Evolutionary conservation across 108 stramenopile species (phyloP), one percentile per base, ranked within the genome.

Genomic region (Cylindrotheca fusiformis): DNA sequence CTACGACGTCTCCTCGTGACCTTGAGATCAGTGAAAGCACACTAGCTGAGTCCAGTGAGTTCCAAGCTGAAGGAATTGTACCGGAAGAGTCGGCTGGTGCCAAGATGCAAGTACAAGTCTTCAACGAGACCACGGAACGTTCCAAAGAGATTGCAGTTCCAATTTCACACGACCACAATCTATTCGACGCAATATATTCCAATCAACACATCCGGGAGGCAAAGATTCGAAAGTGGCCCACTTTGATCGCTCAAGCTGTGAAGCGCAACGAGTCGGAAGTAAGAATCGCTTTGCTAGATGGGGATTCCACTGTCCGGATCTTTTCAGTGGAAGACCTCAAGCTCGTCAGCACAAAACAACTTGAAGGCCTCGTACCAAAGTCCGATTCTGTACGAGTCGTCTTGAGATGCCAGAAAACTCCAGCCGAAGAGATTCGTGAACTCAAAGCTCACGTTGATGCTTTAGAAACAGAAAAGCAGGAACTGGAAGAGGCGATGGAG

Each of bases 271-370:
- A 6, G 6, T 41, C 36, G 14, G 36, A 41, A 14, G 14, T 41
- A 6, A 41, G 14, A 14, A 41, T 41, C 10, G 36, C 36, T 10
- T 14, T 41, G 6, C 36, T 41, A 14, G 10, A 41, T 14, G 36
- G 14, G 6, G 36, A 41, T 14, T 10, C 6, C 10, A 14, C 52
- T 45, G 18, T 48, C n/a, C 54, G 23, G 14, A 14, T 28, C 17
- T 52, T 32, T 58, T 12, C 27, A 26, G 26, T 47, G 24, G 53
- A 32, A 46, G 44, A 56, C 44, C 30, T 58, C n/a, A 54, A 48
- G 46, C 47, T 10, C 10, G 50, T 41, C 1, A 10, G 29, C 26
- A 67, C 32, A 27, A 17, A 22, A 49, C 28, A 67, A 46, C 10
- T 64, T 41, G 6, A 10, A 14, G 36, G 14, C 36, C 14, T 41